phyloP scores from a whole-genome alignment of 1,284 basidiomycete species.

The Xanthoconium separans region DNA sequence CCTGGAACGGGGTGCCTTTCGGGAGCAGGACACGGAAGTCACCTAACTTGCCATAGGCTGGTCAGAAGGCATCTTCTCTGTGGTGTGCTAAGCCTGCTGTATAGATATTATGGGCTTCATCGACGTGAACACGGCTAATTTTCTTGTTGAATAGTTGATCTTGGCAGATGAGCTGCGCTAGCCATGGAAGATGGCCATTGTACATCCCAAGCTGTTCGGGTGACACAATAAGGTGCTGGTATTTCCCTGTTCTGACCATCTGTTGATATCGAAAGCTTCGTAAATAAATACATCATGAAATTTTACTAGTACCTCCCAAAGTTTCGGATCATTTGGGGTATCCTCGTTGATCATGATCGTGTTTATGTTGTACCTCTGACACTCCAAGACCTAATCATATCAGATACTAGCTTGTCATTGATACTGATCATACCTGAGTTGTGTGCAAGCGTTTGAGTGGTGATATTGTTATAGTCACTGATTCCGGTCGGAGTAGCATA shows the following conservation, averaged over 20 bases:
- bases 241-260: neutral
- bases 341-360: no score
- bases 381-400: no score
- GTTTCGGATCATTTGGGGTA: no score
- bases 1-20: neutral
- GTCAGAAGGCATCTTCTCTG: neutral
- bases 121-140: slow-evolving; percentile 1
- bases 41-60: neutral
- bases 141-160: neutral
- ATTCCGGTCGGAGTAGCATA: no score
- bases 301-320: no score
- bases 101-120: slow-evolving; percentile 11
- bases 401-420: no score
- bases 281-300: no score
- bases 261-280: no score
- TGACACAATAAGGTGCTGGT: slow-evolving; percentile 1
- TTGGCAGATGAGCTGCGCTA: neutral
- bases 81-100: neutral
- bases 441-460: no score
- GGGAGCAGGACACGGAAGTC: neutral
- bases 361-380: no score
- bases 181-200: slow-evolving; percentile 5
- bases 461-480: no score
- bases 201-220: slow-evolving; percentile 5
- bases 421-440: no score